Evolutionary conservation across 805 yeast genomes (phyloP).

Genomic region (Kregervanrija delftensis): DNA sequence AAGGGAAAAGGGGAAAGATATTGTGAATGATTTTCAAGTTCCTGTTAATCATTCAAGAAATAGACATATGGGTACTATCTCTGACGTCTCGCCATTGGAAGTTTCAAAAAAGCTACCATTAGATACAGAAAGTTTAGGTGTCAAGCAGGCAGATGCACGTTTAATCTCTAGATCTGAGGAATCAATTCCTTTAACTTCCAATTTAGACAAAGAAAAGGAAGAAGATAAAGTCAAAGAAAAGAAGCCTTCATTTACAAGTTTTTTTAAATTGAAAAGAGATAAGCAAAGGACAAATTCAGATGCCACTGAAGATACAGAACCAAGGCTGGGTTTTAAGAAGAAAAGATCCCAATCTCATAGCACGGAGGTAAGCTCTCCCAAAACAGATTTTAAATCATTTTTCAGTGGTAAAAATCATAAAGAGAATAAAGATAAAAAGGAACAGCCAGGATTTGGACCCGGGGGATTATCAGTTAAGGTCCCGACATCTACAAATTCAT

Average conservation of each 20-base stretch:
- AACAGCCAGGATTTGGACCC: background rate
- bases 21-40: no score
- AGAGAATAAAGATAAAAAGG: conserved; percentile 1
- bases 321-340: conserved; percentile 2
- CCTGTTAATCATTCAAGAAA: no score
- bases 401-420: conserved; percentile 10
- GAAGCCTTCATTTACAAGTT: conserved; percentile 13
- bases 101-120: no score
- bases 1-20: no score
- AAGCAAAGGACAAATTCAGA: conserved; percentile 8
- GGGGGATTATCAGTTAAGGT: background rate
- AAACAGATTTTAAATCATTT: conserved; percentile 10
- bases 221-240: conserved; percentile 7
- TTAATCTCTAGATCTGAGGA: no score
- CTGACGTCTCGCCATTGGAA: no score
- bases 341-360: conserved; percentile 6
- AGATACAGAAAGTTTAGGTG: no score
- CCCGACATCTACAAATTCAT: background rate
- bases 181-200: background rate
- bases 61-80: no score
- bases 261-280: conserved; percentile 11
- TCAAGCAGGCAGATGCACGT: no score
- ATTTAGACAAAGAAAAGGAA: background rate
- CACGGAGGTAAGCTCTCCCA: conserved; percentile 5
- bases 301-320: background rate